Conservation (phyloP, 805 yeast species). For the Huiozyma sinensis region DNA sequence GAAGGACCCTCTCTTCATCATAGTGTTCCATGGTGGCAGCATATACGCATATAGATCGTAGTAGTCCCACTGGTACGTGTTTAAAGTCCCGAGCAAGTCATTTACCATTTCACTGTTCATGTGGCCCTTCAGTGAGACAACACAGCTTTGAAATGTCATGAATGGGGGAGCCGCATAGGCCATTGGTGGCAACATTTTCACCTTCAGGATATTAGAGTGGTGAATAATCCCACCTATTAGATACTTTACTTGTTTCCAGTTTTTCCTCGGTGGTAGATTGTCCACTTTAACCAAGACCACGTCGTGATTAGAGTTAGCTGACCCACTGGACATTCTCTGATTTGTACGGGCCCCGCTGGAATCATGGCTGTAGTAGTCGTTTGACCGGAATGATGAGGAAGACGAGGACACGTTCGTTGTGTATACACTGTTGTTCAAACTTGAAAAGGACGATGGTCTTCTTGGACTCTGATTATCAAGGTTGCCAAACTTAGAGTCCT, state of each 20-base stretch:
- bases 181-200: slow-evolving; percentile 24
- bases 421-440: no score
- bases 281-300: slow-evolving; percentile 16
- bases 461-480: no score
- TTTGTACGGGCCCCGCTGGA: no score
- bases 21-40: slow-evolving; percentile 8
- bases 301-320: neutral
- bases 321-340: neutral
- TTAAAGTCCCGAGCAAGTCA: slow-evolving; percentile 19
- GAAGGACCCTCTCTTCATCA: no score
- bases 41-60: slow-evolving; percentile 21
- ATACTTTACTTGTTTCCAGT: slow-evolving; percentile 27
- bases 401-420: no score
- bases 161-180: slow-evolving; percentile 26
- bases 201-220: slow-evolving; percentile 21
- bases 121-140: slow-evolving; percentile 16
- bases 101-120: slow-evolving; percentile 14
- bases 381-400: no score
- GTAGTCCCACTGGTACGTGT: slow-evolving; percentile 26
- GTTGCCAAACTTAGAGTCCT: no score
- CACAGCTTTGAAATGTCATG: slow-evolving; percentile 24
- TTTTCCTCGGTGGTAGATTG: slow-evolving; percentile 27
- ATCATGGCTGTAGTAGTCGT: no score
- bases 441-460: no score
- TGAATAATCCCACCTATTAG: slow-evolving; percentile 26